Conservation (phyloP, 2,329 filamentous ascomycete species). For the Trichoderma sp. region DNA sequence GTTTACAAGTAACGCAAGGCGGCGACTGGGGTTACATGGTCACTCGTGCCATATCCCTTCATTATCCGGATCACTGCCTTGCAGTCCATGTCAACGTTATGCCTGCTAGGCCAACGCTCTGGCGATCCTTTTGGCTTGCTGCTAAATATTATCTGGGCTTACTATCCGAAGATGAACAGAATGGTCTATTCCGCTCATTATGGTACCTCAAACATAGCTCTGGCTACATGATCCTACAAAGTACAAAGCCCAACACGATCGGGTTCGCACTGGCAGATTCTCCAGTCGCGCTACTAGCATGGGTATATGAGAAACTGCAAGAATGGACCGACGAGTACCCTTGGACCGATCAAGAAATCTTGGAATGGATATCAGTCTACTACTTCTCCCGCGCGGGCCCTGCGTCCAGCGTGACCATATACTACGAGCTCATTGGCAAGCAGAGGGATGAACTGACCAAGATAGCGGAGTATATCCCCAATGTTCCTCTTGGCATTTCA, state of each 20-base stretch:
- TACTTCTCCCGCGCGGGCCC: conserved; percentile 68
- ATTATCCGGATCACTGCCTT: conserved; percentile 51
- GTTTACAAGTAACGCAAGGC: conserved; percentile 50
- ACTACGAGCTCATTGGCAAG: conserved; percentile 63
- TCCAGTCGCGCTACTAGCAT: conserved; percentile 68
- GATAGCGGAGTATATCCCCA: conserved; percentile 31
- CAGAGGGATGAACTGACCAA: conserved; percentile 24
- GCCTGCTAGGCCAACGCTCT: conserved; percentile 37
- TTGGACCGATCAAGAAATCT: conserved; percentile 74
- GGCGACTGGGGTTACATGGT: conserved; percentile 71
- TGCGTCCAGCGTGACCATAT: conserved; percentile 65
- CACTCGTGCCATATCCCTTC: conserved; percentile 57
- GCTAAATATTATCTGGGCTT: conserved; percentile 53
- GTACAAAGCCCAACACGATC: conserved; percentile 71
- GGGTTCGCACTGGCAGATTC: conserved; percentile 68
- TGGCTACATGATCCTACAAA: conserved; percentile 36
- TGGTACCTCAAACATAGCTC: conserved; percentile 59
- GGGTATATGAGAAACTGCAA: conserved; percentile 79
- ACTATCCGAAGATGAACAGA: conserved; percentile 37
- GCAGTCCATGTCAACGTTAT: conserved; percentile 54
- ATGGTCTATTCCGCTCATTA: conserved; percentile 49
- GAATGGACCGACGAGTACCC: conserved; percentile 72
- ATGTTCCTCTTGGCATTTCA: conserved; percentile 46
- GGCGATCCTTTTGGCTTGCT: conserved; percentile 54
- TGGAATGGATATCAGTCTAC: conserved; percentile 74